A percentile compares a stretch with the other conserved stretches of the same genome.
These are phyloP conservation scores for Prunus armeniaca DNA, from an alignment of 306 rosid genomes.

Conservation along the genomic window DNA sequence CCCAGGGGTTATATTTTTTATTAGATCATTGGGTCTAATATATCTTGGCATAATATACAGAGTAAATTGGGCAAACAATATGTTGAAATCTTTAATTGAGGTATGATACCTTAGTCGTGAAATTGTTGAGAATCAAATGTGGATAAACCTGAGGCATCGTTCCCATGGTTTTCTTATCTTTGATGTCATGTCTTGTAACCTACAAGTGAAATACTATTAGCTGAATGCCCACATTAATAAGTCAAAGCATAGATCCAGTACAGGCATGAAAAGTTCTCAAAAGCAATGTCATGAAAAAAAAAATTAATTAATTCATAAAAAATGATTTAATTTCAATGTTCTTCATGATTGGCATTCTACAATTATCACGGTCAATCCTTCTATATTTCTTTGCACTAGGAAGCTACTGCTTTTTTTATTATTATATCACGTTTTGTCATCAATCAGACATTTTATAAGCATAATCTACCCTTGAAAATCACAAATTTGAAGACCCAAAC, in stretches of 20 bases:
- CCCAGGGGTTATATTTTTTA: neutral
- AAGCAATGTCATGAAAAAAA: too few species aligned
- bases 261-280: neutral
- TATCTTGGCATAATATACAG: neutral
- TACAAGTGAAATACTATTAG: constrained; percentile 35
- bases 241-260: constrained; percentile 9
- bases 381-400: neutral
- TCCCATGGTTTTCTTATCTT: constrained; percentile 74
- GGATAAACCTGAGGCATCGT: constrained; percentile 97
- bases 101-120: constrained; percentile 72
- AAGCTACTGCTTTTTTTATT: neutral
- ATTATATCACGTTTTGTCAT: neutral
- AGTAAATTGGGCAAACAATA: neutral
- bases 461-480: neutral
- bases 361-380: neutral
- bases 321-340: neutral
- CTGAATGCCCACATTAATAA: neutral
- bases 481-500: neutral
- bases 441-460: neutral
- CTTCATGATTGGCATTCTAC: neutral
- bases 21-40: neutral
- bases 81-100: constrained; percentile 2
- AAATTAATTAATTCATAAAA: neutral
- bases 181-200: constrained; percentile 94
- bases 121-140: constrained; percentile 72